phyloP scores from a whole-genome alignment of 495 filamentous ascomycete species.

The Penicillium simplicissimum region DNA sequence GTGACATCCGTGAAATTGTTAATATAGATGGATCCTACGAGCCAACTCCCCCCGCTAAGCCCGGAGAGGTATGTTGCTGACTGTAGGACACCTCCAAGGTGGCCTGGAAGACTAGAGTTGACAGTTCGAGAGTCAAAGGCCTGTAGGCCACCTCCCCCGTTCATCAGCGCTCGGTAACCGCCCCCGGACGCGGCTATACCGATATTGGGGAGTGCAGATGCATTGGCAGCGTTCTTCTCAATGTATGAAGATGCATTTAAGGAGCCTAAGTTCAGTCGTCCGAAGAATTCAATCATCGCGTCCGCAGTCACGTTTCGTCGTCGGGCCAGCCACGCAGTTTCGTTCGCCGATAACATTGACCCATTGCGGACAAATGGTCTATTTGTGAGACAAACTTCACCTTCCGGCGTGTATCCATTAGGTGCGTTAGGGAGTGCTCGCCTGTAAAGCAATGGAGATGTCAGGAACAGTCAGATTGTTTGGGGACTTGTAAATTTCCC shows the following conservation, averaged over 20 bases:
- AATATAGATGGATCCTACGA: slow-evolving; percentile 71
- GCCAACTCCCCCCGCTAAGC: slow-evolving; percentile 78
- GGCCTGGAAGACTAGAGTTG: background rate
- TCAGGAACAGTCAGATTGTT: background rate
- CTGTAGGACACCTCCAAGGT: slow-evolving; percentile 70
- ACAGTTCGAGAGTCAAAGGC: slow-evolving; percentile 1
- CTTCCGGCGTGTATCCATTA: background rate
- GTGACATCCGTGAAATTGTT: slow-evolving; percentile 73
- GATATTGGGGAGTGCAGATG: slow-evolving; percentile 59
- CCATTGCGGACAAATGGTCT: slow-evolving; percentile 48
- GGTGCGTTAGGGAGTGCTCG: background rate
- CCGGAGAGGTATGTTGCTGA: slow-evolving; percentile 74
- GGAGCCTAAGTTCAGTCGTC: slow-evolving; percentile 63
- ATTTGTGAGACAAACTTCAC: background rate
- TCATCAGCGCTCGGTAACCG: slow-evolving; percentile 77
- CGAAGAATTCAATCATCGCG: slow-evolving; percentile 68
- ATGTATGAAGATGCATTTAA: slow-evolving; percentile 79
- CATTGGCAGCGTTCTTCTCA: slow-evolving; percentile 50
- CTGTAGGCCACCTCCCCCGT: background rate
- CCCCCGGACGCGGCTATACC: slow-evolving; percentile 60
- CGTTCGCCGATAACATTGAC: slow-evolving; percentile 57
- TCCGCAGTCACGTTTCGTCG: slow-evolving; percentile 56
- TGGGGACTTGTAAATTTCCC: background rate
- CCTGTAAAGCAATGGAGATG: background rate
- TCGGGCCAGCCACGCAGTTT: slow-evolving; percentile 64